Base-by-base conservation (phyloP, 1,139 yeast species). In the Hyphopichia burtonii region DNA sequence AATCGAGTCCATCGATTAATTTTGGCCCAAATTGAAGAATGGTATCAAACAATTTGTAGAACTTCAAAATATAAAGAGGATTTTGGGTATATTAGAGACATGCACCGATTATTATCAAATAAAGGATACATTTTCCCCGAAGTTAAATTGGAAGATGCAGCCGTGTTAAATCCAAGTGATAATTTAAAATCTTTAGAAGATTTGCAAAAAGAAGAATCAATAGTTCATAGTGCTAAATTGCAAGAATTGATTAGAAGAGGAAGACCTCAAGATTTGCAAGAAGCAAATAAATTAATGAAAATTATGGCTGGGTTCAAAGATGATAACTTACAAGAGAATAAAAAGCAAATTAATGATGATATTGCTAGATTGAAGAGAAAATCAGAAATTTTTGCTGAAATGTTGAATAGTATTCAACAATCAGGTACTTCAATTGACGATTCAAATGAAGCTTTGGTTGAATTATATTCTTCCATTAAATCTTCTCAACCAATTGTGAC, bases 301-400 rank as follows among this genome's bases (percentile, higher is more conserved):
- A 83, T 93, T 53, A 91, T 93, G 97, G 96, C 99, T 9, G 99
- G 99, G 3, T 93, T 88, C 69, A 86, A 86, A 64, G 94, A 88
- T 50, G 96, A 94, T 61, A 67, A 75, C 36, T 68, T 78, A 30
- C 80, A 80, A 48, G 79, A 77, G 52, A 86, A 89, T 52, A 82
- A 82, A 55, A 89, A 88, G 47, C 82, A 86, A 53, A 86, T 91
- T 34, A 82, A 83, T 34, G 90, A 86, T 51, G 99, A 94, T 57
- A 74, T 94, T 43, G 90, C 87, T 43, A 84, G 88, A 60, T 75
- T 93, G 56, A 83, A 82, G 54, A 80, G 96, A 46, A 93, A 93
- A 66, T 88, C 90, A n/a, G 96, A 88, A 52, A 74, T 94, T 43
- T 80, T 93, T 50, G 86, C 86, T 42, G 98, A 93, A 55, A 91